Base-by-base conservation (phyloP, 2,329 filamentous ascomycete species). In the Nectriaceae sp. region DNA sequence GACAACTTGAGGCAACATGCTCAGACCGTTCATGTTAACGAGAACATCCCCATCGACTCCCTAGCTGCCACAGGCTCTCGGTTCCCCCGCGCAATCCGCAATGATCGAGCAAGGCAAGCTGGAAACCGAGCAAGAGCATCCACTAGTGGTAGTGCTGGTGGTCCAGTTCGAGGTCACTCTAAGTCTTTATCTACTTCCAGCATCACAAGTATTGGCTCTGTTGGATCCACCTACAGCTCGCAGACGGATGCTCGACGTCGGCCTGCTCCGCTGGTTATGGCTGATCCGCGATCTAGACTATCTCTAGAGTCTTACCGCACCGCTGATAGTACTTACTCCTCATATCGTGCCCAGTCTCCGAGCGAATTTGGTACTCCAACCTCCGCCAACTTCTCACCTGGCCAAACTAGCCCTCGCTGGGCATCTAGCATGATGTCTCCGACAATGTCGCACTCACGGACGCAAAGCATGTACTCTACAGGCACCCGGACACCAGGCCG, bases 1-100 rank as follows among this genome's bases (percentile, higher is more conserved):
- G 93, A 99, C 69, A 99, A 99, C 65, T 75, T 99, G 43, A 85
- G 94, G 50, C 94, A 99, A 67, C 94, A 99, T 76, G 94, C 94
- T 38, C 92, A 97, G 69, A 97, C 94, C 0, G 94, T 99, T 1
- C 94, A 99, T 67, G 89, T 96, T 49, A 97, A 97, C 67, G 94
- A 97, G 68, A 91, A 97, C 48, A 99, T 99, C 26, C 94, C 94
- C 3, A 85, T 86, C 35, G 91, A 97, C 67, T 97, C 94, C 2
- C 80, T 97, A 18, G 94, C 94, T 15, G 94, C 93, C 4, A 94
- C 90, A 2, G 91, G 92, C 20, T 96, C 92, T 8, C 81, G 93
- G 33, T 97, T 96, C 61, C 93, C 97, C 63, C 82, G 93, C 53
- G 92, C 97, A 69, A 90, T 96, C 50, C 83, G 93, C 44, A 95